Evolutionary conservation across 73 alveolate genomes (phyloP), one percentile per base, ranked within the genome.

Genomic region (Paramecium caudatum): DNA sequence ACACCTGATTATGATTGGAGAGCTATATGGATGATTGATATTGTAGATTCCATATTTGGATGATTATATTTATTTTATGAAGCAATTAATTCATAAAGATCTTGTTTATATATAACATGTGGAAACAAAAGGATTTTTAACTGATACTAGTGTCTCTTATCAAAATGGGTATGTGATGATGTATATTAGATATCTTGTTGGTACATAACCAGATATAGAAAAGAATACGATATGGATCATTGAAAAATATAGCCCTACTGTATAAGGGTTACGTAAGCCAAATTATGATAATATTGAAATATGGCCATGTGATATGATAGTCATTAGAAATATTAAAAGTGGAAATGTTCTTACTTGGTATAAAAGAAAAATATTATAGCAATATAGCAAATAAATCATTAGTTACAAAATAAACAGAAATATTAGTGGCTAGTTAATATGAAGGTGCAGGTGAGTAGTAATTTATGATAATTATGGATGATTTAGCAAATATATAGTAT

Each of bases 221-320:
- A 10, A 37, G 32, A 27, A 74, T 16, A 19, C 88, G 17, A 23
- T 74, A 39, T 74, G 88, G 88, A 74, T 74, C 0, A 7, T 74
- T 36, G 88, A 74, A 43, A 74, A 74, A 27, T 74, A 74, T 19
- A 39, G 62, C 16, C 88, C 88, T 21, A 16, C 62, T 27, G 19
- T 12, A 41, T 8, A 37, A 9, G 68, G 68, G 0, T 21, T 74
- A 1, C 17, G 7, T 23, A 43, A 39, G 43, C 88, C 88, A 8
- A 45, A 74, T 74, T 74, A 74, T 15, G 19, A 3, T 12, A 74
- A 41, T 8, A 47, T 37, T 1, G 88, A 74, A 74, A 74, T 74
- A 41, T 74, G 88, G 88, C 88, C 88, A n/a, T 15, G 88, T 9
- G 88, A 74, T 74, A 27, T 74, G 47, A 1, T 74, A 15, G 88